Evolutionary conservation across 2,329 filamentous ascomycete genomes (phyloP).

Genomic region (Neoascochyta sp.): DNA sequence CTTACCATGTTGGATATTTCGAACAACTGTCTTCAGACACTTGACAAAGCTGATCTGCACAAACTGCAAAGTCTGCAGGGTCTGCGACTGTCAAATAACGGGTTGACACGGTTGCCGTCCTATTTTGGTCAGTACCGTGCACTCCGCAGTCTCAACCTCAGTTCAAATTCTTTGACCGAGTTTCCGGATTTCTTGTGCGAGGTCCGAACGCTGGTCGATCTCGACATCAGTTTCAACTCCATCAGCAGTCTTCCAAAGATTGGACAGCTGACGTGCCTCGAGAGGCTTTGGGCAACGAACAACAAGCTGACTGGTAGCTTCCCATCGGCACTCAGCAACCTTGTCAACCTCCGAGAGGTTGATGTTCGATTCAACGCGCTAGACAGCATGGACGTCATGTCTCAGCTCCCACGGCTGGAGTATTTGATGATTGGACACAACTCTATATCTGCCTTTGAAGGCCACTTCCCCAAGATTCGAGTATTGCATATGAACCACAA

Average conservation of each 20-base stretch:
- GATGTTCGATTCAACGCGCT: conserved; percentile 93
- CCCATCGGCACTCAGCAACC: conserved; percentile 66
- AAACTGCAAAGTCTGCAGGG: conserved; percentile 74
- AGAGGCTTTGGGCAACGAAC: conserved; percentile 92
- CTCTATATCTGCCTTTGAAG: conserved; percentile 81
- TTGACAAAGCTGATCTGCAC: conserved; percentile 80
- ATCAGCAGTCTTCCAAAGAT: conserved; percentile 78
- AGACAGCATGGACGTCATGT: conserved; percentile 81
- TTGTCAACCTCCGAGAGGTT: conserved; percentile 79
- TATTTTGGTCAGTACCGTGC: conserved; percentile 80
- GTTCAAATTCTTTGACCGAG: conserved; percentile 82
- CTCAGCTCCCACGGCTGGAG: conserved; percentile 79
- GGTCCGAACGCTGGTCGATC: conserved; percentile 77
- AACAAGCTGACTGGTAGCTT: conserved; percentile 78
- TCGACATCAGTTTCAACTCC: conserved; percentile 95
- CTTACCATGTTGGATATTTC: conserved; percentile 91
- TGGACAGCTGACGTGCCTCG: conserved; percentile 72
- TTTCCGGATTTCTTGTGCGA: conserved; percentile 85
- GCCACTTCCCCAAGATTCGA: conserved; percentile 79
- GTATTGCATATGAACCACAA: conserved; percentile 90
- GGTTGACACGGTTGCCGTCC: conserved; percentile 69
- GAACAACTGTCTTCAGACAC: conserved; percentile 84
- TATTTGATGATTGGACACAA: conserved; percentile 91
- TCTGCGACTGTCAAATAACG: conserved; percentile 91
- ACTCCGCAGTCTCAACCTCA: conserved; percentile 81